Evolutionary conservation across 352 stramenopile genomes (phyloP).

Genomic region (Pythium dissotocum): DNA sequence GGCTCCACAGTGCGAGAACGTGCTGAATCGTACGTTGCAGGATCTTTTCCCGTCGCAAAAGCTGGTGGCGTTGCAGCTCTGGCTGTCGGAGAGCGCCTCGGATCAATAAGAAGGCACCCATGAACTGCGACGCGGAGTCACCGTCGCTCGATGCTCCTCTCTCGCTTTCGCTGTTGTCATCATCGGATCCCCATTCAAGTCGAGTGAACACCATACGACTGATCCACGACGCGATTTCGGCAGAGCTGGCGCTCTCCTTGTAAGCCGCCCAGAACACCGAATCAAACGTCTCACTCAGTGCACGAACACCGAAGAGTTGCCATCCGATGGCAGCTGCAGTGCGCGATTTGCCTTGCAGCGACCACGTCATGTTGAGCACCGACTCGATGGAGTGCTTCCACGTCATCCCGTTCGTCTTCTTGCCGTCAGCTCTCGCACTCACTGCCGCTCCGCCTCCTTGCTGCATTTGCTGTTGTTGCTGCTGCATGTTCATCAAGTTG

Average conservation of each 20-base stretch:
- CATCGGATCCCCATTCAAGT: constrained; percentile 13
- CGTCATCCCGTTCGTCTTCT: constrained; percentile 37
- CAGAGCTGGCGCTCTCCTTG: constrained; percentile 45
- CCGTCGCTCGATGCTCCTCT: background rate
- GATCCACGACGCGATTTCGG: constrained; percentile 55
- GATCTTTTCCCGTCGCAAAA: constrained; percentile 19
- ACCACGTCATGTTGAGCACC: constrained; percentile 65
- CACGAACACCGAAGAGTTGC: constrained; percentile 50
- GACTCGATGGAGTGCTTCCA: constrained; percentile 59
- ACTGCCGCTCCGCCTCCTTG: constrained; percentile 12
- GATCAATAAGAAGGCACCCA: constrained; percentile 12
- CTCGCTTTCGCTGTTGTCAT: constrained; percentile 2
- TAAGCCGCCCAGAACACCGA: constrained; percentile 57
- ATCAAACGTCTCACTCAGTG: constrained; percentile 48
- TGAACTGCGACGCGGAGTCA: constrained; percentile 11
- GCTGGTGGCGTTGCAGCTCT: constrained; percentile 13
- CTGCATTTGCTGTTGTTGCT: constrained; percentile 25
- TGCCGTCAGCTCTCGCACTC: constrained; percentile 6
- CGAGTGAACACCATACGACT: constrained; percentile 40
- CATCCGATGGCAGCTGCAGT: constrained; percentile 46
- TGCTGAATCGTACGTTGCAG: constrained; percentile 53
- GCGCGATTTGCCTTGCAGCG: constrained; percentile 60
- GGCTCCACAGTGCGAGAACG: constrained; percentile 54
- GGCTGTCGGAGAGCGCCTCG: constrained; percentile 11
- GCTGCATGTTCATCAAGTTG: constrained; percentile 29